Base-by-base conservation (phyloP, 495 filamentous ascomycete genomes). In the Penicilliopsis zonata region DNA sequence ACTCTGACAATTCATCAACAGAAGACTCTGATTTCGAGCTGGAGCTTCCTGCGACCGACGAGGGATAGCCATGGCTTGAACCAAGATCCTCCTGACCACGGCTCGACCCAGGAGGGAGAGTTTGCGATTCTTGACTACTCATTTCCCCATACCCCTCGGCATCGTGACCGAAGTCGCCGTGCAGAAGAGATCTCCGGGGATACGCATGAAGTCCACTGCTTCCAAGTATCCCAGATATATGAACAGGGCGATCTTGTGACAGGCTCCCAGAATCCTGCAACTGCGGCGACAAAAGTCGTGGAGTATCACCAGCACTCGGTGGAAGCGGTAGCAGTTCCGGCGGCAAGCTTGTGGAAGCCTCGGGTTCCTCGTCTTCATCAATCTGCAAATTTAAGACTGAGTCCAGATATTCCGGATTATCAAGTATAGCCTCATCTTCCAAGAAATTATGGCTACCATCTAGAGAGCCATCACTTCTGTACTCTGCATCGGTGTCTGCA, bases 1-100 rank as follows among this genome's bases (percentile, higher is more conserved):
- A 96, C 38, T 82, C 61, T 13, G 69, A 58, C 10, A 83, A 67
- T 34, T 78, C 70, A 18, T 70, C 70, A 33, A 37, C 32, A 13
- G 48, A 34, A 17, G 44, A 49, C 15, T 35, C 39, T 5, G 41
- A 40, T 23, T 36, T 38, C 4, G 50, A 50, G 13, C 20, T 34
- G n/a, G 39, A 33, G 33, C 43, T 52, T 14, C 37, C 48, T 33
- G 43, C 18, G 9, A 53, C 47, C 8, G 55, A 52, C 16, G 38
- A 37, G 6, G 37, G 18, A 29, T 44, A 38, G 3, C 25, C 28
- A 30, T 20, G 38, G 18, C 40, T 38, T 10, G 33, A 4, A 20
- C 30, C 18, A n/a, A 24, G 38, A 16, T 17, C 14, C 3, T 13
- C 4, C 13, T 3, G 3, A 13, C 16, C 5, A 4, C 5, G 6